A percentile compares a stretch with the other conserved stretches of the same genome.
Conservation (phyloP, 2,329 filamentous ascomycete genomes). For the Colletotrichum cuscutae region DNA sequence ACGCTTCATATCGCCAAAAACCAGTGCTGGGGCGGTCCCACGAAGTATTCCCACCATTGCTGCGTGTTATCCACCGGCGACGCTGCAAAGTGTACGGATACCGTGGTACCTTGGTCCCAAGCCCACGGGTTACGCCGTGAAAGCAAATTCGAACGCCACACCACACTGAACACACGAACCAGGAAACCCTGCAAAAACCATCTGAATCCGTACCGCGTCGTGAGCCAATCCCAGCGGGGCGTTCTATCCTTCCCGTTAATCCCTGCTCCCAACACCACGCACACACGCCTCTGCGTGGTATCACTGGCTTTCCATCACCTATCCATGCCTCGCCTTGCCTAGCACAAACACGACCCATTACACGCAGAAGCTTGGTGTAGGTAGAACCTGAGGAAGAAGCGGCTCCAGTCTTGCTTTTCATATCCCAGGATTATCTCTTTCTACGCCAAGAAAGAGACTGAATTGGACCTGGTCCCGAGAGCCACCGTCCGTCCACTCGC, state of each 20-base stretch:
- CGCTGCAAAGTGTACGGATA: not conserved
- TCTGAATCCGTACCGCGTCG: constrained; percentile 22
- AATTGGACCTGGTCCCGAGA: constrained; percentile 1
- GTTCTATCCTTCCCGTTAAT: constrained; percentile 17
- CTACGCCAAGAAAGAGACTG: not conserved
- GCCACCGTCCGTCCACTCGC: too few species aligned
- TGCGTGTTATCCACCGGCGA: not conserved
- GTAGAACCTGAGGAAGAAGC: not conserved
- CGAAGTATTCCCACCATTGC: not conserved
- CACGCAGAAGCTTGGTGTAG: constrained; percentile 1
- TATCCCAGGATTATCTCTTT: not conserved
- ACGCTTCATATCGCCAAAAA: not conserved
- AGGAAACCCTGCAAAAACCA: not conserved
- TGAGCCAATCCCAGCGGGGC: constrained; percentile 18
- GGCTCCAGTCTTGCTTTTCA: not conserved
- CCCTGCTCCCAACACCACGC: constrained; percentile 19
- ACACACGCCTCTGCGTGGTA: constrained; percentile 1
- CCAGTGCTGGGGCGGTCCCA: not conserved
- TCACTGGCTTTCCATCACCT: not conserved
- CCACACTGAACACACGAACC: not conserved
- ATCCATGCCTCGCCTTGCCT: not conserved
- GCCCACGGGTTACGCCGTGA: constrained; percentile 4
- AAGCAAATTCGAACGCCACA: not conserved
- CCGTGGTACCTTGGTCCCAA: not conserved
- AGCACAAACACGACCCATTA: constrained; percentile 15